These are phyloP conservation scores for Diaporthe citri DNA, from an alignment of 2,329 filamentous ascomycete genomes.

Conservation along the genomic window DNA sequence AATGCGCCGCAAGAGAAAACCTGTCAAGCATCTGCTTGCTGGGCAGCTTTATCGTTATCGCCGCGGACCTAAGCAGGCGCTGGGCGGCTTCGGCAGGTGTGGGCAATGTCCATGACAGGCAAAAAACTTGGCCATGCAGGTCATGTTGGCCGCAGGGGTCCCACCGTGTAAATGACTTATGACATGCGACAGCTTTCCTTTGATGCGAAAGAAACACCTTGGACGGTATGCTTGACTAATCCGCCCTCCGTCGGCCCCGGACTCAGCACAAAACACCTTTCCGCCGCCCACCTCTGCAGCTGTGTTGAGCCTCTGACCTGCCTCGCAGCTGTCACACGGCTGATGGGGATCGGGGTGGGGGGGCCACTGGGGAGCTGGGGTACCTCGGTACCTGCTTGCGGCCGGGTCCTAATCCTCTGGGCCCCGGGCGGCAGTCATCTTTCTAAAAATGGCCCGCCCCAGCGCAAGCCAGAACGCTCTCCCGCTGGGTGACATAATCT, in stretches of 20 bases:
- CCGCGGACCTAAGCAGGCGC: background rate
- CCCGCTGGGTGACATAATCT: slow-evolving; percentile 35
- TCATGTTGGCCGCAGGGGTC: slow-evolving; percentile 19
- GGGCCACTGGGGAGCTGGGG: background rate
- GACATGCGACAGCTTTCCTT: slow-evolving; percentile 24
- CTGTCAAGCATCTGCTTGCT: slow-evolving; percentile 21
- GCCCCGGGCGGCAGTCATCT: background rate
- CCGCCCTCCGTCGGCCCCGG: background rate
- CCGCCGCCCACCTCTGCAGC: background rate
- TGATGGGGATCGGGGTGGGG: background rate
- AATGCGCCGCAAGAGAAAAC: slow-evolving; percentile 2
- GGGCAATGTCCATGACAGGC: slow-evolving; percentile 7
- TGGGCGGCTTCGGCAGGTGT: background rate
- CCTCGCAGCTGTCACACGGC: background rate
- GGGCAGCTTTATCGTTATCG: slow-evolving; percentile 33
- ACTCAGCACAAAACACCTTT: background rate
- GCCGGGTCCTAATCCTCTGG: background rate
- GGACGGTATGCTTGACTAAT: slow-evolving; percentile 3
- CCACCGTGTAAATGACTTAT: slow-evolving; percentile 18
- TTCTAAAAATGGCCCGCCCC: slow-evolving; percentile 28
- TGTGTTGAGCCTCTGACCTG: background rate
- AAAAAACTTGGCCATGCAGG: slow-evolving; percentile 12
- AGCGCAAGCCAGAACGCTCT: background rate
- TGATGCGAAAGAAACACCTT: slow-evolving; percentile 25
- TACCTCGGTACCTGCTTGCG: background rate